These are phyloP conservation scores for Eucalyptus paniculata DNA, from an alignment of 345 rosid species.

Conservation along the genomic window DNA sequence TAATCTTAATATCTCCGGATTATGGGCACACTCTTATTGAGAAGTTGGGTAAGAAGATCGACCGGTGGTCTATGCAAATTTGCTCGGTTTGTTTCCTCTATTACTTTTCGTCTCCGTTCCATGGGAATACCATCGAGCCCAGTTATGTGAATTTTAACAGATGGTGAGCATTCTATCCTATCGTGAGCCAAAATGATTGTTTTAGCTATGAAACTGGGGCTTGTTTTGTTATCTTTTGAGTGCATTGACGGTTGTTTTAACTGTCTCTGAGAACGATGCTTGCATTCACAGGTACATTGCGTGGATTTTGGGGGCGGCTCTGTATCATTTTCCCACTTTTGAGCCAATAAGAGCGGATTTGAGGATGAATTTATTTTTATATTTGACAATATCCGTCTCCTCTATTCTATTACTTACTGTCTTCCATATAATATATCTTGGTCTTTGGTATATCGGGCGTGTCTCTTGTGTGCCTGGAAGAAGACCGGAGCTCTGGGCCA, in stretches of 20 bases:
- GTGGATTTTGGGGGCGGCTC: slow-evolving; percentile 94
- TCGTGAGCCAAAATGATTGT: background rate
- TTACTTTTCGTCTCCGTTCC: slow-evolving; percentile 93
- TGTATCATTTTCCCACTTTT: slow-evolving; percentile 97
- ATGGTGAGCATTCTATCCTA: slow-evolving; percentile 37
- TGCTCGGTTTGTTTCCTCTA: slow-evolving; percentile 96
- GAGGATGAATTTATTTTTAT: slow-evolving; percentile 96
- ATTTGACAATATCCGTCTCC: slow-evolving; percentile 66
- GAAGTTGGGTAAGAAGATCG: slow-evolving; percentile 37
- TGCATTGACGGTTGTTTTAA: background rate
- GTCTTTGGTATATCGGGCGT: slow-evolving; percentile 85
- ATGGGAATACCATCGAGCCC: slow-evolving; percentile 86
- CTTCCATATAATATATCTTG: slow-evolving; percentile 81
- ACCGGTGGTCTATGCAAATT: slow-evolving; percentile 88
- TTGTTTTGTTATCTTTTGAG: background rate
- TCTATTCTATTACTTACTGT: slow-evolving; percentile 86
- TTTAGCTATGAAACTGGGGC: background rate
- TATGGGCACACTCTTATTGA: slow-evolving; percentile 57
- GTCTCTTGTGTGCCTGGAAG: slow-evolving; percentile 88
- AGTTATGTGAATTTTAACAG: slow-evolving; percentile 90
- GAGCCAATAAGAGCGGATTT: slow-evolving; percentile 97
- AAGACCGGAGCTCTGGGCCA: slow-evolving; percentile 81
- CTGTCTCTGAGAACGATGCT: background rate
- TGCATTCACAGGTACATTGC: slow-evolving; percentile 70
- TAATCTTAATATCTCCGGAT: slow-evolving; percentile 88